Evolutionary conservation across 495 filamentous ascomycete species (phyloP).

Genomic region (Podospora pseudopauciseta): DNA sequence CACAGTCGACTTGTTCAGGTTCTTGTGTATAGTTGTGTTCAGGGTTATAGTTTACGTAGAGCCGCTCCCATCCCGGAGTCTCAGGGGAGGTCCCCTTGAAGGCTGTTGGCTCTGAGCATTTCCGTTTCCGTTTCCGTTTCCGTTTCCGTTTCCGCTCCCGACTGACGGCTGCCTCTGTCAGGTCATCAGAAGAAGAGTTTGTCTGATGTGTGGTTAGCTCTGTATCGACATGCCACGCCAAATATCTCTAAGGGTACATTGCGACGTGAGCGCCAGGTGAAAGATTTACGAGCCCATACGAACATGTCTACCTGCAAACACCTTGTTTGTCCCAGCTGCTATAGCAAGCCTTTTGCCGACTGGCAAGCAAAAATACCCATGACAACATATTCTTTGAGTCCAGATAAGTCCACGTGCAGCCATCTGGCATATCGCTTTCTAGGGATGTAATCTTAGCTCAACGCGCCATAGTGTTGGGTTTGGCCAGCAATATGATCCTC

Average conservation of each 20-base stretch:
- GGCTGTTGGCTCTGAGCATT: neutral
- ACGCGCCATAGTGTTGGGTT: neutral
- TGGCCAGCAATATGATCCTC: neutral
- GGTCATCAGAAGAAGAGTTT: neutral
- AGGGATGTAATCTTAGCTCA: neutral
- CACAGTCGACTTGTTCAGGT: neutral
- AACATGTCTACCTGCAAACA: neutral
- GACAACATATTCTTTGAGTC: no score
- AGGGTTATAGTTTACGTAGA: neutral
- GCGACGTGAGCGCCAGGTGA: no score
- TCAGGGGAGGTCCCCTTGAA: neutral
- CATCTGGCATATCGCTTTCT: neutral
- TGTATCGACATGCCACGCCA: no score
- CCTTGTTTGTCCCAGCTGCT: neutral
- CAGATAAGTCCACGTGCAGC: neutral
- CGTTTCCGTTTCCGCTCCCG: no score
- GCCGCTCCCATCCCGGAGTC: neutral
- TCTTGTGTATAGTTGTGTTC: neutral
- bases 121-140: neutral
- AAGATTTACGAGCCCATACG: neutral
- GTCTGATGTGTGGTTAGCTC: neutral
- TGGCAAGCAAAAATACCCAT: no score
- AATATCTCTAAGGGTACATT: no score
- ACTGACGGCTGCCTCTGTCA: neutral
- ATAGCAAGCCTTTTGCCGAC: no score